Base-by-base conservation (phyloP, 2,329 filamentous ascomycete species). In the Phialophora chinensis region DNA sequence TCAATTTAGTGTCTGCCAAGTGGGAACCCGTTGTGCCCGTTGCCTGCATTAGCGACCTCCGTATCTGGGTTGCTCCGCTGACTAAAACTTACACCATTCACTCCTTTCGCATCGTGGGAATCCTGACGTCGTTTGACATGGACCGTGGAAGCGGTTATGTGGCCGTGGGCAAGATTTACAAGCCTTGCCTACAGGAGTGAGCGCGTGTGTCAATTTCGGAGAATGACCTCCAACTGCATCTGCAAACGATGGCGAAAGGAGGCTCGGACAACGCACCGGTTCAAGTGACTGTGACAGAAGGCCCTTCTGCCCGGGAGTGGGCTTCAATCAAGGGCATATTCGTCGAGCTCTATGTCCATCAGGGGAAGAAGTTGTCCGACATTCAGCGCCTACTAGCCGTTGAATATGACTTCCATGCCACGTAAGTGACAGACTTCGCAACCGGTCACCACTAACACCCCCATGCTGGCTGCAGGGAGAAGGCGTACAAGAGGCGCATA, bases 401-500 rank as follows among this genome's bases (percentile, higher is more conserved):
- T n/a, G 44, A 64, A 12, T 64, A 53, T 55, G 44, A 33, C 3
- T 64, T 64, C n/a, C 55, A 64, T 52, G 62, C 55, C 29, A 64
- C 62, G 62, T 58, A 53, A 53, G 62, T 61, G 42, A 56, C 53
- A 12, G 23, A 49, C 35, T 20, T 20, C 29, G 8, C 4, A 17
- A 14, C 7, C n/a, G 17, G 6, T 29, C 47, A 27, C 27, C 3
- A 44, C 59, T 53, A 7, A 64, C 12, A 25, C 12, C 23, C 47
- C 8, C 12, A 31, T 27, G 35, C 6, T 10, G 5, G 7, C 42
- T 52, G 23, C 55, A 64, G 62, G 6, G 62, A 64, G 49, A 64
- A 64, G 55, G 62, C 62, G 14, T 64, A 60, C 47, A 60, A 64
- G 49, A 59, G 62, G 38, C 62, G 62, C 29, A 64, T 64, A 17